phyloP scores from a whole-genome alignment of 106 monocot species.

The Dioscorea alata region DNA sequence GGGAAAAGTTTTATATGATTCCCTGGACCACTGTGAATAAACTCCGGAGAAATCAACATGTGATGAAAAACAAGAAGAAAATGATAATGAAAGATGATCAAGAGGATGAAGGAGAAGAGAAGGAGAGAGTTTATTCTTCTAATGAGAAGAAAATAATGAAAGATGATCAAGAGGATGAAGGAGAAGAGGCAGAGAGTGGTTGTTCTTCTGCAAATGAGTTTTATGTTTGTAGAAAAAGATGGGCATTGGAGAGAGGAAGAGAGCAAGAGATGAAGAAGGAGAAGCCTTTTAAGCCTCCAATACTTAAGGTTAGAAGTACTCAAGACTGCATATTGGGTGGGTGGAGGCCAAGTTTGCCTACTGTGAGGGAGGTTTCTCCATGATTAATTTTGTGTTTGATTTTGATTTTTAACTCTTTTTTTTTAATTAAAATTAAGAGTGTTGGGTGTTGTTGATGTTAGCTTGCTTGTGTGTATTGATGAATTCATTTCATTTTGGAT shows the following conservation, averaged over 20 bases:
- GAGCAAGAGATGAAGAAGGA: neutral
- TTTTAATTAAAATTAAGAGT: too few species aligned
- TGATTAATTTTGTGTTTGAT: neutral
- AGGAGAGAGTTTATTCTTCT: neutral
- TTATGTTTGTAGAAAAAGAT: conserved; percentile 8
- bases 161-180: neutral
- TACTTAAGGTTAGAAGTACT: neutral
- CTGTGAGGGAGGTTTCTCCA: conserved; percentile 13
- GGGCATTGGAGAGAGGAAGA: neutral
- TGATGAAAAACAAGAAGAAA: neutral
- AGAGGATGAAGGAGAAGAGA: neutral
- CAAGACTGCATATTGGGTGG: neutral
- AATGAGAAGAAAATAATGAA: neutral
- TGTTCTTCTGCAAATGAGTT: conserved; percentile 13
- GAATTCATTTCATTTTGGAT: too few species aligned
- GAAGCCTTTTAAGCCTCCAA: conserved; percentile 9
- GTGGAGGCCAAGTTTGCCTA: conserved; percentile 15
- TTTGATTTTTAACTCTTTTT: too few species aligned
- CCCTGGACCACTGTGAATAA: conserved; percentile 10
- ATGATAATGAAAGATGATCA: neutral
- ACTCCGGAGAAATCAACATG: neutral
- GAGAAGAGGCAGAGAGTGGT: neutral
- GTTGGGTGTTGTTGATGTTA: too few species aligned
- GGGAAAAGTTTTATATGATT: conserved; percentile 27
- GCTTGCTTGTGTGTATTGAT: too few species aligned